Evolutionary conservation across 805 yeast genomes (phyloP), one percentile per base, ranked within the genome.

Genomic region (Candida broadrunensis): DNA sequence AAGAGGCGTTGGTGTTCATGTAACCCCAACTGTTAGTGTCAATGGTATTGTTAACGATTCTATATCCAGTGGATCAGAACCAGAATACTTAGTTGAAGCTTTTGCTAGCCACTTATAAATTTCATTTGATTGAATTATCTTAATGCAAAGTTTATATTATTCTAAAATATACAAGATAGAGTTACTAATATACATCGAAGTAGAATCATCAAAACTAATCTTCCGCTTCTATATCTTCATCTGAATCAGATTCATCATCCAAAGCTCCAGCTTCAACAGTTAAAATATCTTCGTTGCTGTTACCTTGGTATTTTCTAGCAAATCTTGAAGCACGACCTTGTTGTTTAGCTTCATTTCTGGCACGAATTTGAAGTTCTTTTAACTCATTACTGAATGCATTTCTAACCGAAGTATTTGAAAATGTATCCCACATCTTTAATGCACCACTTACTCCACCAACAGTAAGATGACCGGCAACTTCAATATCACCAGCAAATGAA

Each of bases 391-490:
- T 77, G 63, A 91, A 83, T 2, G 85, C 67, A 35, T 71, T 71
- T 54, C 96, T 78, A 15, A 90, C 90, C 13, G 91, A 74, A 46
- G 78, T 71, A 67, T 93, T 93, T 39, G 88, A 78, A 60, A 90
- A 85, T 7, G 83, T 75, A 65, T 93, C 98, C 96, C 97, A 93
- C 68, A 93, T 77, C 68, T 89, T 90, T 61, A 93, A 71, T 12
- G 85, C 84, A 14, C 89, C 84, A 38, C 76, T 75, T 33, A 85
- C 88, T 55, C 99, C 99, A 51, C 97, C 98, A 46, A 88, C 76
- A 16, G 82, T 81, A 48, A 93, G 61, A 58, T 85, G 78, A 46
- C 97, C 97, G 2, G 89, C 80, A 35, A 85, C 86, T 63, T 87
- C 96, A 41, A 78, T 65, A 61, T 93, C 98, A 36, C 88, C 84